Conservation (phyloP, 2,329 filamentous ascomycete species). For the Fusarium poae region DNA sequence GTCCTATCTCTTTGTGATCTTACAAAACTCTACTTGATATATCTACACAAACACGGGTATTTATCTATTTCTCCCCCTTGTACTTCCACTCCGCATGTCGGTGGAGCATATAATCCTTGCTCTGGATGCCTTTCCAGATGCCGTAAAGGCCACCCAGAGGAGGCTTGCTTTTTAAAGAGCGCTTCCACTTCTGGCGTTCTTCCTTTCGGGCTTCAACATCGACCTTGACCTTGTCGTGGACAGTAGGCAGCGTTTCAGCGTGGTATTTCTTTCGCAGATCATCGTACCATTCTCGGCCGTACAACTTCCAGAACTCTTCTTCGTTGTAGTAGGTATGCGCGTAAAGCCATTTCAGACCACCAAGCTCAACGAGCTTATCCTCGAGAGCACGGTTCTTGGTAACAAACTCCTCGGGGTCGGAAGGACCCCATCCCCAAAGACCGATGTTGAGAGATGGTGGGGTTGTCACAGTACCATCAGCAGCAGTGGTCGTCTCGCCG, state of each 20-base stretch:
- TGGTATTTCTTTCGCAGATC: conserved; percentile 71
- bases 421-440: conserved; percentile 84
- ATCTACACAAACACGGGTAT: conserved; percentile 38
- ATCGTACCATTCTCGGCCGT: conserved; percentile 72
- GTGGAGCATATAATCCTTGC: conserved; percentile 68
- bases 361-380: conserved; percentile 74
- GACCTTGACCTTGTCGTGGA: conserved; percentile 78
- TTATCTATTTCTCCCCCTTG: conserved; percentile 51
- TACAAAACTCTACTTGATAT: conserved; percentile 22
- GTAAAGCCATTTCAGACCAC: conserved; percentile 89
- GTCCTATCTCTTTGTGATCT: conserved; percentile 4
- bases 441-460: conserved; percentile 70
- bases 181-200: conserved; percentile 55
- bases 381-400: conserved; percentile 79
- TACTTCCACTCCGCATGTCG: conserved; percentile 67
- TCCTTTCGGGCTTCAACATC: conserved; percentile 61
- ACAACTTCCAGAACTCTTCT: conserved; percentile 76
- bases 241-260: conserved; percentile 71
- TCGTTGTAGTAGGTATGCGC: conserved; percentile 87
- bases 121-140: conserved; percentile 69
- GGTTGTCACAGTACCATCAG: conserved; percentile 39
- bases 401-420: conserved; percentile 70
- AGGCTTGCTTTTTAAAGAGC: conserved; percentile 62
- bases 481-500: conserved; percentile 50
- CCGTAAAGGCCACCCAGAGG: conserved; percentile 72